Conservation (phyloP, 2,329 filamentous ascomycete species). For the Fusarium falciforme region DNA sequence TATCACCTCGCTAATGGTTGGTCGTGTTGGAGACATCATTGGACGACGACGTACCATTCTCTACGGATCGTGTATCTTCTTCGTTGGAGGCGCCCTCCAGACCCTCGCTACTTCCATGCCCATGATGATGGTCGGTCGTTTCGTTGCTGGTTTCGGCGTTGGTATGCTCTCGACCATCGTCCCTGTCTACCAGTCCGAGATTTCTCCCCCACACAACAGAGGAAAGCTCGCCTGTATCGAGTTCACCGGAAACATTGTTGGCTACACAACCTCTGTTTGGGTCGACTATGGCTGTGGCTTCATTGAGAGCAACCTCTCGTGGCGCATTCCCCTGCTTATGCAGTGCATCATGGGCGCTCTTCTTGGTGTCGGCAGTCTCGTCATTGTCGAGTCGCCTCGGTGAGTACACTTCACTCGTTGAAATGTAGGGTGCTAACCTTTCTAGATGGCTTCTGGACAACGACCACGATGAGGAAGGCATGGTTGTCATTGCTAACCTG, state of each 20-base stretch:
- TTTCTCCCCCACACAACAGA: slow-evolving; percentile 94
- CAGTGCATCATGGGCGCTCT: slow-evolving; percentile 95
- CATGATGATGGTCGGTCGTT: slow-evolving; percentile 88
- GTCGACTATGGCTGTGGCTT: slow-evolving; percentile 97
- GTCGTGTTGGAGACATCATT: slow-evolving; percentile 90
- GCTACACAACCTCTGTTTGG: slow-evolving; percentile 97
- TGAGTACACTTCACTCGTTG: slow-evolving; percentile 53
- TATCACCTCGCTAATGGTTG: slow-evolving; percentile 87
- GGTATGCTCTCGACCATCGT: slow-evolving; percentile 93
- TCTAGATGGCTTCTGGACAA: slow-evolving; percentile 94
- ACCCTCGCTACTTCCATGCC: slow-evolving; percentile 83
- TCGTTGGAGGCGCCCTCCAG: slow-evolving; percentile 85
- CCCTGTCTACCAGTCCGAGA: slow-evolving; percentile 93
- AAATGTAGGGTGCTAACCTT: slow-evolving; percentile 41
- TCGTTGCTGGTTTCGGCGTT: slow-evolving; percentile 87
- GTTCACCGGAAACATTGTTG: slow-evolving; percentile 96
- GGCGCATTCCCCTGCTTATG: slow-evolving; percentile 90
- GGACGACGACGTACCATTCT: slow-evolving; percentile 90
- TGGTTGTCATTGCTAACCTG: slow-evolving; percentile 96
- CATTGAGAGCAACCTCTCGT: slow-evolving; percentile 86
- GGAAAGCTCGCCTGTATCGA: slow-evolving; percentile 97
- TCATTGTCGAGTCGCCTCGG: slow-evolving; percentile 97
- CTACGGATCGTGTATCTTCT: slow-evolving; percentile 92
- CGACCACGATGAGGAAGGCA: slow-evolving; percentile 97
- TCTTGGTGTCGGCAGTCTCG: slow-evolving; percentile 84